Evolutionary conservation across 2,329 filamentous ascomycete species (phyloP), one percentile per base, ranked within the genome.

Genomic region (Nectriaceae sp.): DNA sequence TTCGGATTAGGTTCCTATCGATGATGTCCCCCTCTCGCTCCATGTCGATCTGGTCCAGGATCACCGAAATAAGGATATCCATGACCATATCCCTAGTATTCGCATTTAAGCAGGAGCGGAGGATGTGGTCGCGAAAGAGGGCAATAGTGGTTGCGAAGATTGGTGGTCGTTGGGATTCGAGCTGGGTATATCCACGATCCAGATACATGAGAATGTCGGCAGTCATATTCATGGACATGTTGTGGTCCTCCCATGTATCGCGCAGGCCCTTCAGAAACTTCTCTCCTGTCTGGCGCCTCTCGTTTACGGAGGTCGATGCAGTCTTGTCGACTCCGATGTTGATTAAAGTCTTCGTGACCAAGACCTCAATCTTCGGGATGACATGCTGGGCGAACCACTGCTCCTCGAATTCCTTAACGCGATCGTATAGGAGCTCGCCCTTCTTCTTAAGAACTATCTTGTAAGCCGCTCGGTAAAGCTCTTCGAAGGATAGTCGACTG

Each of bases 141-240:
- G 87, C 87, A 76, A 99, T 96, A 3, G 90, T 86, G 10, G 88
- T 83, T 13, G 87, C 82, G 65, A 92, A 97, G 46, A 97, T 94
- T 1, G 88, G 88, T 0, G 90, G 86, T 5, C 83, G 79, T 50
- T 85, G 82, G 5, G 71, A 62, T 54, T 95, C 90, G 42, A 67
- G 62, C 29, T 84, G 77, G 42, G 84, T 87, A 62, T 89, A 91
- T 21, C 92, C 86, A 42, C 91, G 87, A 65, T 99, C 93, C 77
- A 99, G 90, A 65, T 97, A 97, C 91, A 97, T 97, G 43, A 97
- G 78, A 24, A 97, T 90, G 68, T 97, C 94, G 4, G 92, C 91
- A 42, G 90, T 87, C 93, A 97, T 97, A 65, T 90, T 91, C 89
- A 96, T 96, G 38, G 89, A 92, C 47, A 89, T 82, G 65, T 92